These are phyloP conservation scores for Xylaria hypoxylon DNA, from an alignment of 2,329 filamentous ascomycete genomes.

Conservation along the genomic window DNA sequence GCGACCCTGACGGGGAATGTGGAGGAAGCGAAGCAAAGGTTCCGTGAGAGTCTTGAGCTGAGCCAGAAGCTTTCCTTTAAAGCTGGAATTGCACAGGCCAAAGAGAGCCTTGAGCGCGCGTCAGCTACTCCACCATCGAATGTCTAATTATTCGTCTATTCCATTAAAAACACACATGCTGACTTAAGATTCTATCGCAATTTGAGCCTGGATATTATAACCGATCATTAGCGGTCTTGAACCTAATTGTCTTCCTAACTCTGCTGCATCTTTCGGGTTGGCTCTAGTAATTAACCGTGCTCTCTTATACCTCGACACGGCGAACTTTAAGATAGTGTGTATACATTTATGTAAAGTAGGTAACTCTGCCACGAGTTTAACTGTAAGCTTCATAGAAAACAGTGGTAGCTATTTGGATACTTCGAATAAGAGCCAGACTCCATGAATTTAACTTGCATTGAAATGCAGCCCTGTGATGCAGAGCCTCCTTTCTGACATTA, in stretches of 20 bases:
- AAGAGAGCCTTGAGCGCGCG: conserved; percentile 60
- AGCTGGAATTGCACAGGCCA: conserved; percentile 64
- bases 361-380: not conserved
- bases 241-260: not conserved
- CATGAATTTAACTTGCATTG: too few relatives aligned
- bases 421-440: too few relatives aligned
- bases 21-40: conserved; percentile 74
- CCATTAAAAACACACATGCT: not conserved
- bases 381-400: not conserved
- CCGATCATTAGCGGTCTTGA: not conserved
- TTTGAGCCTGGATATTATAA: not conserved
- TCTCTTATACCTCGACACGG: not conserved
- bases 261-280: not conserved
- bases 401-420: not conserved
- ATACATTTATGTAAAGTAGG: conserved; percentile 10
- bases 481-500: not conserved
- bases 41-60: conserved; percentile 74
- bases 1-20: conserved; percentile 77
- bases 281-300: not conserved
- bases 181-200: not conserved
- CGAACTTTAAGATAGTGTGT: conserved; percentile 13
- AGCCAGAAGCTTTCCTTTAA: conserved; percentile 65
- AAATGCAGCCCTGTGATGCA: too few relatives aligned
- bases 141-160: conserved; percentile 11
- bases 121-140: conserved; percentile 23